Evolutionary conservation across 1,284 basidiomycete species (phyloP).

Genomic region (Rugiboletus extremiorientalis): DNA sequence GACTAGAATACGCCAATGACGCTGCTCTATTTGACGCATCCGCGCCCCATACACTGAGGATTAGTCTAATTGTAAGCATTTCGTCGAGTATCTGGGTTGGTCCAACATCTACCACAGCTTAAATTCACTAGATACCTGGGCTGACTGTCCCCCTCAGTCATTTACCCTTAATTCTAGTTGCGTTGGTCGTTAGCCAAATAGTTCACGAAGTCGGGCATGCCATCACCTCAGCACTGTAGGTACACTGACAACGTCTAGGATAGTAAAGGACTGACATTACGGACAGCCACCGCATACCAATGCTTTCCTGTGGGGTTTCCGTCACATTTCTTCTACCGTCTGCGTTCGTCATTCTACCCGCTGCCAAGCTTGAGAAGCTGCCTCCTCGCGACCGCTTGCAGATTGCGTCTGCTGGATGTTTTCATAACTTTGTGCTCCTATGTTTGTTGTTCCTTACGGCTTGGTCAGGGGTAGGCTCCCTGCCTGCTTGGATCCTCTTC

Average conservation of each 20-base stretch:
- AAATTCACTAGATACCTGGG: slow-evolving; percentile 61
- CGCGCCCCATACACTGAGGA: slow-evolving; percentile 16
- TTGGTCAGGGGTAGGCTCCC: slow-evolving; percentile 28
- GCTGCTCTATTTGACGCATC: slow-evolving; percentile 4
- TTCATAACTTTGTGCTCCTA: slow-evolving; percentile 63
- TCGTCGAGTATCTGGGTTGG: background rate
- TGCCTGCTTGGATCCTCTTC: slow-evolving; percentile 45
- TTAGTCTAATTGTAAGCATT: slow-evolving; percentile 48
- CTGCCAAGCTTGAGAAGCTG: slow-evolving; percentile 41
- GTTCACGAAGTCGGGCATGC: slow-evolving; percentile 75
- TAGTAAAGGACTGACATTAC: background rate
- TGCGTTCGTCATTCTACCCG: slow-evolving; percentile 65
- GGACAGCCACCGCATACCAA: slow-evolving; percentile 43
- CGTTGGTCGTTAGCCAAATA: slow-evolving; percentile 57
- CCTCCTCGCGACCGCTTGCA: slow-evolving; percentile 46
- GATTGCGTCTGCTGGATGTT: slow-evolving; percentile 65
- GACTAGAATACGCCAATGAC: background rate
- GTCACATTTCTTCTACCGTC: slow-evolving; percentile 60
- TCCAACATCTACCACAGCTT: slow-evolving; percentile 6
- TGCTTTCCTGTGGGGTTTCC: slow-evolving; percentile 56
- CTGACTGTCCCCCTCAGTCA: slow-evolving; percentile 69
- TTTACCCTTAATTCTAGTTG: slow-evolving; percentile 56
- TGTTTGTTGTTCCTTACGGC: slow-evolving; percentile 37
- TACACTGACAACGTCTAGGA: background rate
- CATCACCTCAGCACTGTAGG: slow-evolving; percentile 63